Evolutionary conservation across 73 alveolate genomes (phyloP), one percentile per base, ranked within the genome.

Genomic region (Paramecium tetraurelia): DNA sequence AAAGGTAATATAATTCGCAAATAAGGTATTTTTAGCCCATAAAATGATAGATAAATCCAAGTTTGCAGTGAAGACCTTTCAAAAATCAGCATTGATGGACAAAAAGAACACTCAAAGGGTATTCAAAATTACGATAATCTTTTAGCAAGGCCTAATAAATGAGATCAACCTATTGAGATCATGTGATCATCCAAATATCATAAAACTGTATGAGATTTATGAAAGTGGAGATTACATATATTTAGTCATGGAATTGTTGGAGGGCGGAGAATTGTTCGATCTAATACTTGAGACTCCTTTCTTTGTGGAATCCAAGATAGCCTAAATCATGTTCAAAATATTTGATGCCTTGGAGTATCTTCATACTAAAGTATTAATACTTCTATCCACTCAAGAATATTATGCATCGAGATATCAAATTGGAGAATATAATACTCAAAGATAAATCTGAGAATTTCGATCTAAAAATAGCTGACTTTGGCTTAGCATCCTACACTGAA

Each of bases 341-440:
- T 80, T 80, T 40, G 72, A 80, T 80, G 90, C 90, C 9, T 35
- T 80, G 14, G 90, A 80, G 18, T 80, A 80, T 46, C 57, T 80
- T 3, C 90, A 80, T 80, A 41, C 43, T 31, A 75, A 75, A 41
- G 93, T 86, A 53, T 53, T 53, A 95, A 92, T 76, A 89, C 92
- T 59, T 97, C 88, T 83, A 85, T 93, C 43, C 88, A 80, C 76
- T 93, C 43, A 88, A 93, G 72, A 92, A 95, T 33, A 92, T 96
- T 53, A 95, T 96, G 41, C 98, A 96, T 95, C 92, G 98, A 93
- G 98, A 96, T 95, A 77, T 96, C 71, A 96, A 96, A 87, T 97
- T 96, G 22, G 98, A 96, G 77, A 96, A 96, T 92, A 95, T 96
- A 75, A 70, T 95, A 86, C 86, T 95, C 84, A 95, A 89, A 85